These are phyloP conservation scores for Blepharisma japonicum DNA, from an alignment of 73 alveolate genomes.

Conservation along the genomic window DNA sequence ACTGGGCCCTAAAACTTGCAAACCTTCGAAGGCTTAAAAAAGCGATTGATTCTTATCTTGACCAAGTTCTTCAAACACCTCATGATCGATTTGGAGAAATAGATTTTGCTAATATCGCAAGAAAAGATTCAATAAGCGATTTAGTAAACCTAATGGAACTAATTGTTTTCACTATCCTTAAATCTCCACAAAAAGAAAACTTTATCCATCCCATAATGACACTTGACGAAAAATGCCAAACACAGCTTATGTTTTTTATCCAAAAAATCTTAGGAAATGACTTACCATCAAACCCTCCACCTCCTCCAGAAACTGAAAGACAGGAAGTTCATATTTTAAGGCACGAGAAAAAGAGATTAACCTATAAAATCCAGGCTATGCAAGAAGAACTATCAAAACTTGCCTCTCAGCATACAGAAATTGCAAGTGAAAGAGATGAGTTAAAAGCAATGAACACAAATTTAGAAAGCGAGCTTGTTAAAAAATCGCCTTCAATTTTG, in stretches of 20 bases:
- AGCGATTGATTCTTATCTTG: background rate
- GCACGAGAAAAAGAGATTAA: background rate
- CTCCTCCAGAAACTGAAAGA: background rate
- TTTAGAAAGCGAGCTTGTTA: background rate
- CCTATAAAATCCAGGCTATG: background rate
- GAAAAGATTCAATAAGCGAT: background rate
- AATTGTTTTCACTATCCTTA: background rate
- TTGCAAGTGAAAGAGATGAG: background rate
- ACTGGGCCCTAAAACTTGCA: conserved; percentile 26
- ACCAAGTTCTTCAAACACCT: conserved; percentile 9
- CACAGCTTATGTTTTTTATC: conserved; percentile 17
- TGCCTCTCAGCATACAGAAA: background rate
- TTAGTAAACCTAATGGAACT: background rate
- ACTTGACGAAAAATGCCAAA: conserved; percentile 17
- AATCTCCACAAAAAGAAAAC: conserved; percentile 24
- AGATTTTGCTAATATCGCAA: conserved; percentile 13
- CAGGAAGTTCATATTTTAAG: background rate
- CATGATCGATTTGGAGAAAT: conserved; percentile 1
- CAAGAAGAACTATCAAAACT: background rate
- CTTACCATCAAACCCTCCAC: background rate
- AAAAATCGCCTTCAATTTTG: background rate
- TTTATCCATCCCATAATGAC: conserved; percentile 7
- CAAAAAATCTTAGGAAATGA: background rate
- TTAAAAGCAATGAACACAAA: background rate
- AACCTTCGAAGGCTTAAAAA: conserved; percentile 8